These are phyloP conservation scores for Ophidiomyces ophidiicola DNA, from an alignment of 2,329 filamentous ascomycete genomes.

Conservation along the genomic window DNA sequence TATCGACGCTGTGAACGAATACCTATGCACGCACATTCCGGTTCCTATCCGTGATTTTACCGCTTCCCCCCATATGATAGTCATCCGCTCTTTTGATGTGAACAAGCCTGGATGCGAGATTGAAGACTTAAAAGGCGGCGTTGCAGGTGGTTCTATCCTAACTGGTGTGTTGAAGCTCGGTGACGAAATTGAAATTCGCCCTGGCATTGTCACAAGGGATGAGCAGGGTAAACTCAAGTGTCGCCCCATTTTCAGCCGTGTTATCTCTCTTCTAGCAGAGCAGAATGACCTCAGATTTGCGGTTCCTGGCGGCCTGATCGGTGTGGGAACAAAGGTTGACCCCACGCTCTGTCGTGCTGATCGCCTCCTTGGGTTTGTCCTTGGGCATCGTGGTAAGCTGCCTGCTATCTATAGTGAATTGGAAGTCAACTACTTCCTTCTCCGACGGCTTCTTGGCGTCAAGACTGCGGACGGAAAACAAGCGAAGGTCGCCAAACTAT, in stretches of 20 bases:
- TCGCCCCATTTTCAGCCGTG: conserved; percentile 90
- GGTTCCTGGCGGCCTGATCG: conserved; percentile 91
- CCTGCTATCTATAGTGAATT: conserved; percentile 97
- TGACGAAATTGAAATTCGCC: conserved; percentile 96
- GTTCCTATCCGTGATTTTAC: conserved; percentile 84
- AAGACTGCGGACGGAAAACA: conserved; percentile 98
- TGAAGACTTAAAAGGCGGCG: conserved; percentile 94
- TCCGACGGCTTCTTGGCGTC: conserved; percentile 86
- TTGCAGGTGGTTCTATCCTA: conserved; percentile 91
- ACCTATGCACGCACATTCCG: conserved; percentile 88
- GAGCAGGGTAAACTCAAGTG: conserved; percentile 89
- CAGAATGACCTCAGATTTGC: conserved; percentile 98
- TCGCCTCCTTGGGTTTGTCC: conserved; percentile 94
- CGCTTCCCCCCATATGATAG: conserved; percentile 91
- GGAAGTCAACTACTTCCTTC: conserved; percentile 98
- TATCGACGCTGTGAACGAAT: conserved; percentile 95
- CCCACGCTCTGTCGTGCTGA: conserved; percentile 97
- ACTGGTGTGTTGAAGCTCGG: conserved; percentile 94
- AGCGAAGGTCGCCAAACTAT: conserved; percentile 94
- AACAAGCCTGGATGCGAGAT: conserved; percentile 99
- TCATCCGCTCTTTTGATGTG: conserved; percentile 98
- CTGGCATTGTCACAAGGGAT: conserved; percentile 95
- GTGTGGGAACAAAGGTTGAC: conserved; percentile 95
- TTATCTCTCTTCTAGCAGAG: conserved; percentile 92
- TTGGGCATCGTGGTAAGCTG: conserved; percentile 83